Evolutionary conservation across 1,284 basidiomycete genomes (phyloP).

Genomic region (Cutaneotrichosporon arboriforme): DNA sequence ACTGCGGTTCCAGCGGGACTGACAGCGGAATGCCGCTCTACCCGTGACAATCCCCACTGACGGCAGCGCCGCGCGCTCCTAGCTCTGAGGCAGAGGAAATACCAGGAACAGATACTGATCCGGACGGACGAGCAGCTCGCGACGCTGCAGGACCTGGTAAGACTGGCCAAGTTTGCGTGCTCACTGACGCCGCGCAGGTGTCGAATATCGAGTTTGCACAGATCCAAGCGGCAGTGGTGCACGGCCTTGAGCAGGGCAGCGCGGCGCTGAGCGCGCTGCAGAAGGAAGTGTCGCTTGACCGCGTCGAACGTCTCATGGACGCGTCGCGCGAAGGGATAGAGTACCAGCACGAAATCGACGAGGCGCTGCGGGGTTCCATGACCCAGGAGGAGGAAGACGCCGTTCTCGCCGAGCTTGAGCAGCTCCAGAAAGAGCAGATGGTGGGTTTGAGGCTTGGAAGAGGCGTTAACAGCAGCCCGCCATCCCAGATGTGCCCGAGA

Average conservation of each 20-base stretch:
- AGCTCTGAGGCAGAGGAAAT: constrained; percentile 82
- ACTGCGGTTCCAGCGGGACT: too few relatives aligned
- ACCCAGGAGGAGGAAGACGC: constrained; percentile 87
- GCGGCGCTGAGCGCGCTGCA: constrained; percentile 90
- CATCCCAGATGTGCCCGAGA: constrained; percentile 29
- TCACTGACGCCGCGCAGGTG: constrained; percentile 55
- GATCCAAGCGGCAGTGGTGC: constrained; percentile 85
- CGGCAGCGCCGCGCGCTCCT: constrained; percentile 61
- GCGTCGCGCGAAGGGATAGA: constrained; percentile 87
- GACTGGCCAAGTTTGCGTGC: constrained; percentile 26
- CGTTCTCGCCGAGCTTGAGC: constrained; percentile 73
- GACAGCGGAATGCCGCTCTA: too few relatives aligned
- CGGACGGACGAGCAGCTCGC: constrained; percentile 89
- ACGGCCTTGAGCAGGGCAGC: constrained; percentile 88
- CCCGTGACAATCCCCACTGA: too few relatives aligned
- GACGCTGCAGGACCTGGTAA: constrained; percentile 80
- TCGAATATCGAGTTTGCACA: constrained; percentile 94
- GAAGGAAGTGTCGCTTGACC: constrained; percentile 84
- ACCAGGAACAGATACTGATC: constrained; percentile 77
- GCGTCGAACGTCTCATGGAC: constrained; percentile 86
- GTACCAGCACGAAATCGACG: constrained; percentile 91
- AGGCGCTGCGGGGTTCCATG: constrained; percentile 75
- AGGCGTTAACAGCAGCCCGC: constrained; percentile 23
- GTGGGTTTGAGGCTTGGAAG: constrained; percentile 13
- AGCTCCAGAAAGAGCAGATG: constrained; percentile 59